Percentiles rank a stretch among this genome's conserved stretches.
These are phyloP conservation scores for Tephrocybe rancida DNA, from an alignment of 768 basidiomycete genomes.

Conservation along the genomic window DNA sequence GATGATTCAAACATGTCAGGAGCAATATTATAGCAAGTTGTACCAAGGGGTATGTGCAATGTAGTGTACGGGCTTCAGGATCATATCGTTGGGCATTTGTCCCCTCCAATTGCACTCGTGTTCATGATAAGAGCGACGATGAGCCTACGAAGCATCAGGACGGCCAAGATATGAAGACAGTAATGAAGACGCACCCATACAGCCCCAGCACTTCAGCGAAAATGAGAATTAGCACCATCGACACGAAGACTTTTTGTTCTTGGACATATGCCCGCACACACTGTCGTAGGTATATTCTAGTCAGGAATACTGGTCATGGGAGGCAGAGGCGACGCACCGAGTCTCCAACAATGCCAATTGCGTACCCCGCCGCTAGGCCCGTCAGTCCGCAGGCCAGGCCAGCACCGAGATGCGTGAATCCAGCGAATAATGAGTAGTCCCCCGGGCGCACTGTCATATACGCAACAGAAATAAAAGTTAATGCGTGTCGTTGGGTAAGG, in stretches of 20 bases:
- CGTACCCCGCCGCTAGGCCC: conserved; percentile 91
- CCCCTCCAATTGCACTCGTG: conserved; percentile 52
- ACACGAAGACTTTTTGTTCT: conserved; percentile 89
- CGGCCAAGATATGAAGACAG: no score
- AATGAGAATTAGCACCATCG: conserved; percentile 96
- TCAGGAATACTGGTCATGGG: not conserved
- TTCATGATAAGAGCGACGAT: conserved; percentile 95
- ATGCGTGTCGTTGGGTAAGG: not conserved
- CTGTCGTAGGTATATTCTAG: conserved; percentile 3
- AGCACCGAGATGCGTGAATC: conserved; percentile 91
- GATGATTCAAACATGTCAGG: not conserved
- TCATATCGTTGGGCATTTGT: conserved; percentile 23
- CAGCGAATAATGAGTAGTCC: conserved; percentile 82
- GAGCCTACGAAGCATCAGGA: conserved; percentile 38
- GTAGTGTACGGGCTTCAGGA: not conserved
- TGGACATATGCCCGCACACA: conserved; percentile 60
- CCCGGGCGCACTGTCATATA: conserved; percentile 55
- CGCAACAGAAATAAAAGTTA: conserved; percentile 15
- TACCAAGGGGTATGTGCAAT: conserved; percentile 3
- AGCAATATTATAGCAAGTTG: conserved; percentile 13
- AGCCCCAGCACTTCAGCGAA: conserved; percentile 91
- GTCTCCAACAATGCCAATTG: conserved; percentile 93
- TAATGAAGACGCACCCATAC: conserved; percentile 51
- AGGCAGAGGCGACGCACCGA: conserved; percentile 54
- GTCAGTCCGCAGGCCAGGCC: conserved; percentile 91